Evolutionary conservation across 2,329 filamentous ascomycete genomes (phyloP).

Genomic region (Apiospora sp.): DNA sequence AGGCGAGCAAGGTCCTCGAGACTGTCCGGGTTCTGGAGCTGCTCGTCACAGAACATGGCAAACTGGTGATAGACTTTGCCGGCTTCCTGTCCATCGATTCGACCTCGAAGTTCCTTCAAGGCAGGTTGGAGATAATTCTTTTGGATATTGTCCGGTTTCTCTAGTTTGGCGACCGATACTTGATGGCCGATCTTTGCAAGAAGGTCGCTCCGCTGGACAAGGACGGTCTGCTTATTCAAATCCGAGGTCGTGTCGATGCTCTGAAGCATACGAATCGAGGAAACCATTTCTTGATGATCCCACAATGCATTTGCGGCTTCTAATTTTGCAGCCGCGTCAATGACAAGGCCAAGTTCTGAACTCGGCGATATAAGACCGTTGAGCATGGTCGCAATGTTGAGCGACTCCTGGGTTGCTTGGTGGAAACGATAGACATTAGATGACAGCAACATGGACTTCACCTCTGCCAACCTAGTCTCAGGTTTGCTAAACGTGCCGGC

Average conservation of each 20-base stretch:
- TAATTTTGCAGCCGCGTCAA: slow-evolving; percentile 79
- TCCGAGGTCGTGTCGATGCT: slow-evolving; percentile 69
- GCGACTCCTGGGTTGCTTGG: slow-evolving; percentile 82
- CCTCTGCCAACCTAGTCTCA: slow-evolving; percentile 75
- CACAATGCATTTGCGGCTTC: slow-evolving; percentile 91
- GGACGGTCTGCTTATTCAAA: slow-evolving; percentile 73
- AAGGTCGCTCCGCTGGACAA: slow-evolving; percentile 78
- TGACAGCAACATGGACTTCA: slow-evolving; percentile 78
- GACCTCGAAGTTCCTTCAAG: slow-evolving; percentile 78
- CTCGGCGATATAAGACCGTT: slow-evolving; percentile 78
- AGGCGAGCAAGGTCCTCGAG: slow-evolving; percentile 86
- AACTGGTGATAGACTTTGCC: slow-evolving; percentile 95
- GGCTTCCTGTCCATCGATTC: slow-evolving; percentile 73
- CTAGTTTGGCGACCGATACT: slow-evolving; percentile 86
- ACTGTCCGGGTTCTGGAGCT: slow-evolving; percentile 85
- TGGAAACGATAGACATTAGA: slow-evolving; percentile 81
- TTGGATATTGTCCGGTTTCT: slow-evolving; percentile 91
- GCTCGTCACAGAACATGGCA: slow-evolving; percentile 92
- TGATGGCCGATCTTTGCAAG: slow-evolving; percentile 89
- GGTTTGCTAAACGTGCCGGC: slow-evolving; percentile 67
- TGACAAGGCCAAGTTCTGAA: slow-evolving; percentile 72
- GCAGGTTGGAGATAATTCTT: slow-evolving; percentile 85
- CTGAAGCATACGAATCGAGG: slow-evolving; percentile 89
- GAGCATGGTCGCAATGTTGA: slow-evolving; percentile 86
- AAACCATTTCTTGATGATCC: slow-evolving; percentile 90